Evolutionary conservation across 2,329 filamentous ascomycete species (phyloP), one percentile per base, ranked within the genome.

Genomic region (Neofusicoccum ribis): DNA sequence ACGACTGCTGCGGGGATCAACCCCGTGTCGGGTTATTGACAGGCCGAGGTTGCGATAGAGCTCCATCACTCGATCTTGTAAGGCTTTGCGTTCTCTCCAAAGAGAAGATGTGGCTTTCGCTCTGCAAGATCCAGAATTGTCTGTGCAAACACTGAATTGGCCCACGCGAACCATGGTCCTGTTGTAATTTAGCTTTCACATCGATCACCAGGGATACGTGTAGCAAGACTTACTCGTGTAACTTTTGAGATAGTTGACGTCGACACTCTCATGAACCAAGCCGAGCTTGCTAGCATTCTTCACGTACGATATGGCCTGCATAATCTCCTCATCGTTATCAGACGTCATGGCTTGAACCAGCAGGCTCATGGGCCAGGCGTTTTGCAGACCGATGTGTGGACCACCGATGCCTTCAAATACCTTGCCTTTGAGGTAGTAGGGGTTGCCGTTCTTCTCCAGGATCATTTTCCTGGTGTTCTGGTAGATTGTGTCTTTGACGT

Each of bases 301-400:
- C 44, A 99, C 95, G 37, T 89, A 77, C 7, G 87, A 81, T 31
- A 99, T 78, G 68, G 90, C 91, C 56, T 86, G 83, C 67, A 79
- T 81, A 68, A 99, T 98, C 80, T 99, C 95, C 0, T 84, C 82
- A 67, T 97, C 93, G 65, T 93, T 84, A 59, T 94, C 85, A 5
- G 89, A 90, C 0, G 95, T 99, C 85, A 95, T 92, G 2, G 92
- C 92, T 78, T 97, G 93, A 20, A 97, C 86, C 8, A 99, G 83
- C 68, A 97, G 81, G 75, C 91, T 95, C 93, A 99, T 98, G 0
- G 95, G 95, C 95, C 95, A 99, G 7, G 94, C 95, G 70, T 97
- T 91, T 71, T 86, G 82, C n/a, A 96, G 80, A 0, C 95, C 95
- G 69, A 97, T 90, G 69, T 89, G 87, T 37, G 87, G 87, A 1